Base-by-base conservation (phyloP, 2,329 filamentous ascomycete genomes). In the Orbilia brochopaga region DNA sequence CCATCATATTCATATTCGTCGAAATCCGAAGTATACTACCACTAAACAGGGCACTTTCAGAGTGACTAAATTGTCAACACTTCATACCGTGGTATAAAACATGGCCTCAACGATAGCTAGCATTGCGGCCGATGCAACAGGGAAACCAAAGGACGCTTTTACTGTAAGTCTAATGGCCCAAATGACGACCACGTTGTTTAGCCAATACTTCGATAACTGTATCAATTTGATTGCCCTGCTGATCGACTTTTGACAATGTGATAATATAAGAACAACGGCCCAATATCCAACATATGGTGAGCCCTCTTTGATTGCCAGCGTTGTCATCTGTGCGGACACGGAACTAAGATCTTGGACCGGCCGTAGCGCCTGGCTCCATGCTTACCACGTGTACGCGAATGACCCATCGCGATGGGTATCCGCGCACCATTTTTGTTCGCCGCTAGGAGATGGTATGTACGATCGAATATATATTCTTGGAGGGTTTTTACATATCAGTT, bases 371-470 rank as follows among this genome's bases (percentile, higher is more conserved):
- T 90, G 93, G 77, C 83, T 96, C 0, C 92, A 94, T 76, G 91
- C 90, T n/a, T 92, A 92, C 77, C 91, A 95, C 77, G 86, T 88
- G 53, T 94, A 94, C 77, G 88, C 87, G n/a, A 83, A 86, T 24
- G 89, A 93, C 51, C 86, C 87, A 2, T 63, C 61, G 1, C 86
- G 89, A 13, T 83, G 82, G 42, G 87, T 95, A 0, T 90, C 94
- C 78, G 82, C 90, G 0, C 92, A 94, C 77, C 91, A 95, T 79
- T 96, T 94, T 80, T 96, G 91, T 78, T 85, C 88, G 0, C 90
- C 94, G 76, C 76, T 94, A 2, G 91, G 85, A 7, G 64, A 74
- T 60, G 73, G 74, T 46, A 56, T 23, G 15, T 4, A 13, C 11
- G 2, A n/a, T n/a, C 19, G 19, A 13, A 7, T 3, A 35, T 23